These are phyloP conservation scores for Neurospora sp. DNA, from an alignment of 495 filamentous ascomycete genomes.

Conservation along the genomic window DNA sequence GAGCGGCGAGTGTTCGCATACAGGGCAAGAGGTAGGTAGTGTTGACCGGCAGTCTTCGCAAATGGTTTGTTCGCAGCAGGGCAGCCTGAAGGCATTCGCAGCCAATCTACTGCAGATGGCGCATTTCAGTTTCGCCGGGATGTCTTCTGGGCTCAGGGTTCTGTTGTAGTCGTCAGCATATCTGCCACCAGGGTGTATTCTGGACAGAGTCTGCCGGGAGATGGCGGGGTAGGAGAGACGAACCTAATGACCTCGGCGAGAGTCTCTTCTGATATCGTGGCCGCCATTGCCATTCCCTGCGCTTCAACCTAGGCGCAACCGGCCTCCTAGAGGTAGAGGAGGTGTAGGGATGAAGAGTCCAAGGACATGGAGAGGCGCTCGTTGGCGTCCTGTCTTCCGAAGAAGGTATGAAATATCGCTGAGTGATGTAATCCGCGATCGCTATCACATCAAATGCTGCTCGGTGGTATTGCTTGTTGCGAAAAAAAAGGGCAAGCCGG, in stretches of 20 bases:
- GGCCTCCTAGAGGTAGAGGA: conserved; percentile 1
- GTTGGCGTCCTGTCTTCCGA: neutral
- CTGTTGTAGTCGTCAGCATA: conserved; percentile 34
- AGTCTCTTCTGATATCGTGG: conserved; percentile 12
- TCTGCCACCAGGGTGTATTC: too few relatives aligned
- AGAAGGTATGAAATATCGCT: neutral
- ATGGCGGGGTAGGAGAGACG: conserved; percentile 1
- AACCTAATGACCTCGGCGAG: conserved; percentile 31
- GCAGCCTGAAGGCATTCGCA: conserved; percentile 80
- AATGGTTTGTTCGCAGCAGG: conserved; percentile 92
- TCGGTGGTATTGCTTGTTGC: neutral
- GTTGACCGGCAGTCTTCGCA: conserved; percentile 79
- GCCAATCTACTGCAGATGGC: conserved; percentile 85
- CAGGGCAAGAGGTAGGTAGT: conserved; percentile 72
- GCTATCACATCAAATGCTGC: neutral
- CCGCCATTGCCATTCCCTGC: conserved; percentile 16
- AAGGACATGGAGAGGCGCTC: neutral
- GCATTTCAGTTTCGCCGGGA: conserved; percentile 90
- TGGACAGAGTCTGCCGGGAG: neutral
- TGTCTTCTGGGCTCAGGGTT: conserved; percentile 70
- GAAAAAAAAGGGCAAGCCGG: neutral
- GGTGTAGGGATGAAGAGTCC: neutral
- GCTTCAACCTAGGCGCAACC: conserved; percentile 4
- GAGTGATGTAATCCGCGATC: neutral
- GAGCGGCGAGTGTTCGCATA: conserved; percentile 84